Percentiles rank a stretch among this genome's conserved stretches.
Evolutionary conservation across 2,329 filamentous ascomycete genomes (phyloP).

Genomic region (Peltaster fructicola): DNA sequence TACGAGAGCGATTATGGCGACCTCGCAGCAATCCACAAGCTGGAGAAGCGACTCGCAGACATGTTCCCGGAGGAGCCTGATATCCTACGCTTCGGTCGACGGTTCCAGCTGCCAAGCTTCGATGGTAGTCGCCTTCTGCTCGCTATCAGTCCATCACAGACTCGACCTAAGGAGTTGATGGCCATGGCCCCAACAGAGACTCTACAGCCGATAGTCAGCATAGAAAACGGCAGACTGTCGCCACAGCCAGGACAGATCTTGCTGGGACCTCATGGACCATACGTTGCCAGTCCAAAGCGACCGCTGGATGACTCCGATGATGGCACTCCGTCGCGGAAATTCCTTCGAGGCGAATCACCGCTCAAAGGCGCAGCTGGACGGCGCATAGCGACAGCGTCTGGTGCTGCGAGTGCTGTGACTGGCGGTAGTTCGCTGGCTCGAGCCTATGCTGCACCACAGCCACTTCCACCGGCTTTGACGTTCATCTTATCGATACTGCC

Average conservation of each 20-base stretch:
- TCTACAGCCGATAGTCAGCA: no score
- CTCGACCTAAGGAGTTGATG: conserved; percentile 32
- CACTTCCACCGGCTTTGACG: conserved; percentile 52
- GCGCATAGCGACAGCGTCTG: conserved; percentile 32
- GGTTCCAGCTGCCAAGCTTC: conserved; percentile 53
- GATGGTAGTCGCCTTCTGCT: conserved; percentile 67
- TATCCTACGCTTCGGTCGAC: conserved; percentile 55
- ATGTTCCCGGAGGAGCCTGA: conserved; percentile 80
- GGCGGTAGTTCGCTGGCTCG: conserved; percentile 3
- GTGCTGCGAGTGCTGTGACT: conserved; percentile 7
- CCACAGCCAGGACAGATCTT: conserved; percentile 9
- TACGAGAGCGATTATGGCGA: conserved; percentile 93
- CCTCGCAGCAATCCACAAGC: conserved; percentile 70
- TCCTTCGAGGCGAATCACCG: conserved; percentile 77
- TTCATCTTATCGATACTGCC: conserved; percentile 41
- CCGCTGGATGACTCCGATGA: conserved; percentile 46
- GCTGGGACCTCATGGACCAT: conserved; percentile 18
- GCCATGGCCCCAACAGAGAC: no score
- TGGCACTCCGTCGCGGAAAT: conserved; percentile 60
- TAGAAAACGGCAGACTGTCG: no score
- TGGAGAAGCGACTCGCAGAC: conserved; percentile 84
- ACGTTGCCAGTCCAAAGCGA: conserved; percentile 28
- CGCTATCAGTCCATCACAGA: conserved; percentile 71
- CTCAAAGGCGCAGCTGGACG: conserved; percentile 80
- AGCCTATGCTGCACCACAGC: conserved; percentile 31